A percentile compares a stretch with the other conserved stretches of the same genome.
Evolutionary conservation across 1,284 basidiomycete species (phyloP).

Genomic region (Puccinia triticina): DNA sequence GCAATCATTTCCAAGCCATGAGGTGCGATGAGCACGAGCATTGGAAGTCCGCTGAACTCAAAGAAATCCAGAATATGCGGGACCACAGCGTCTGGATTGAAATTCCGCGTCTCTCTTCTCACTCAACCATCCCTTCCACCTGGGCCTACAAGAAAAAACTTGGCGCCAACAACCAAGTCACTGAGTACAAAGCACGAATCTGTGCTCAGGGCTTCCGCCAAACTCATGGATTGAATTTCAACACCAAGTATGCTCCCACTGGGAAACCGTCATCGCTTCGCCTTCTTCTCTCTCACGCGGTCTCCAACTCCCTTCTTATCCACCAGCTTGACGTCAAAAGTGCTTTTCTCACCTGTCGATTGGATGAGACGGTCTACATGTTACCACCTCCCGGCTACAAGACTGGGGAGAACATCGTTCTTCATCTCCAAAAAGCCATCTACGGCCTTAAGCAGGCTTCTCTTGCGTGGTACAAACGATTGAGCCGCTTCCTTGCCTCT

Average conservation of each 20-base stretch:
- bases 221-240: slow-evolving; percentile 10
- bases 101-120: too few relatives aligned
- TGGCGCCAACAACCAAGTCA: background rate
- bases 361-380: background rate
- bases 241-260: background rate
- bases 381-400: slow-evolving; percentile 2
- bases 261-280: background rate
- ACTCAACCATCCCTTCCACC: background rate
- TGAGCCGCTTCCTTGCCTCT: background rate
- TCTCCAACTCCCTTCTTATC: background rate
- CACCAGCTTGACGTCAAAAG: slow-evolving; percentile 15
- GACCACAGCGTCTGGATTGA: background rate
- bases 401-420: background rate
- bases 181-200: slow-evolving; percentile 1
- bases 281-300: background rate
- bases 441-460: background rate
- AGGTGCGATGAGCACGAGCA: background rate
- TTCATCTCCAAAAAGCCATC: slow-evolving; percentile 1
- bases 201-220: slow-evolving; percentile 27
- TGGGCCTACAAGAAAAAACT: slow-evolving; percentile 4
- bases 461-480: slow-evolving; percentile 7
- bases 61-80: background rate
- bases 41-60: background rate
- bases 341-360: slow-evolving; percentile 4
- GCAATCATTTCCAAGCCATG: background rate